Percentiles rank a stretch among this genome's conserved stretches.
Evolutionary conservation across 768 basidiomycete genomes (phyloP).

Genomic region (Sarcodon sp.): DNA sequence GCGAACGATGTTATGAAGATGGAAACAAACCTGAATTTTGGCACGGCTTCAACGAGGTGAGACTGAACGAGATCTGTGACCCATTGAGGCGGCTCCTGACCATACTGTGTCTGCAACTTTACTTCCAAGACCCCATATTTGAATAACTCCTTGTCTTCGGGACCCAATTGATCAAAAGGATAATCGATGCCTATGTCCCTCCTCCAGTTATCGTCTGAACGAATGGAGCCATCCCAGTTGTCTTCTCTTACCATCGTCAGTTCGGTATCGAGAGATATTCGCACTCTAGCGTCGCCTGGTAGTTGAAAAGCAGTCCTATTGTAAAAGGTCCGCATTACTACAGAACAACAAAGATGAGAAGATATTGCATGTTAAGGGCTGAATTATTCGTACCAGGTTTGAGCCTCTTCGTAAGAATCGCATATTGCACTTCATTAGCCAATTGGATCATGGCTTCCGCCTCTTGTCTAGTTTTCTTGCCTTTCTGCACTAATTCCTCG

Average conservation of each 20-base stretch:
- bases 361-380: background rate
- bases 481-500: conserved; percentile 71
- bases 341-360: background rate
- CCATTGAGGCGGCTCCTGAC: conserved; percentile 94
- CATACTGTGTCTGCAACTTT: conserved; percentile 92
- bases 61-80: conserved; percentile 92
- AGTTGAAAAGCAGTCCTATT: conserved; percentile 98
- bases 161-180: conserved; percentile 67
- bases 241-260: conserved; percentile 92
- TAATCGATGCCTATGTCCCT: conserved; percentile 88
- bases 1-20: background rate
- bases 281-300: conserved; percentile 95
- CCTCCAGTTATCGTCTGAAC: conserved; percentile 88
- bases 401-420: conserved; percentile 69
- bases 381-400: conserved; percentile 50
- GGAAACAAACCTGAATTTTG: conserved; percentile 62
- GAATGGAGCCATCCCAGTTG: conserved; percentile 77
- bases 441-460: conserved; percentile 92
- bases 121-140: conserved; percentile 97
- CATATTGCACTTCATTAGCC: conserved; percentile 95
- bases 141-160: conserved; percentile 86
- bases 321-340: conserved; percentile 96
- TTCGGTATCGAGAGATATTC: conserved; percentile 96
- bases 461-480: conserved; percentile 87
- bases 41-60: conserved; percentile 93